phyloP scores from a whole-genome alignment of 257 asterid species.

The Misopates orontium region DNA sequence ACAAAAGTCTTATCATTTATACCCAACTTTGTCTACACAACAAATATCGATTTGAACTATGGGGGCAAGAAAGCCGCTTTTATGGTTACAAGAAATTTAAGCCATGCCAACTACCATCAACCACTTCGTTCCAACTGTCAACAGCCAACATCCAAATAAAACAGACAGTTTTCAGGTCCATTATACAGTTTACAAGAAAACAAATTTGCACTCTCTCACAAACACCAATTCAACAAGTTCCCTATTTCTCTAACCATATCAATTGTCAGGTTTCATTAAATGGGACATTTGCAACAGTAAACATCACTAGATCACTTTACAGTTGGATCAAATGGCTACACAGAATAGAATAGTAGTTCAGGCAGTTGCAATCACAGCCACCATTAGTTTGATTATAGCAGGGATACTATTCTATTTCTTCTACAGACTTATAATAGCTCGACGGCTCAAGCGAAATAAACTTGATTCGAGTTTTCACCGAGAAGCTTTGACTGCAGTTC shows the following conservation, averaged over 20 bases:
- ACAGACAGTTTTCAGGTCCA: conserved; percentile 4
- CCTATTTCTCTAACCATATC: not conserved
- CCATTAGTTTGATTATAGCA: conserved; percentile 38
- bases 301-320: no score
- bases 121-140: conserved; percentile 42
- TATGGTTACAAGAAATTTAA: not conserved
- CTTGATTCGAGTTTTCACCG: conserved; percentile 50
- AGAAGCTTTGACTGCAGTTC: conserved; percentile 26
- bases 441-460: conserved; percentile 27
- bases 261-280: not conserved
- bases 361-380: conserved; percentile 54
- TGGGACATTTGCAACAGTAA: not conserved
- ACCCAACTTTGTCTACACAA: no score
- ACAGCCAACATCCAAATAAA: conserved; percentile 22
- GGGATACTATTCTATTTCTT: conserved; percentile 41
- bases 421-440: conserved; percentile 34
- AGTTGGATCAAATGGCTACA: conserved; percentile 33
- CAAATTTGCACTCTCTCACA: not conserved
- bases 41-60: no score
- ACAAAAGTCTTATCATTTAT: no score
- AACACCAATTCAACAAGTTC: conserved; percentile 13
- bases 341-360: conserved; percentile 32
- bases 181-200: conserved; percentile 24
- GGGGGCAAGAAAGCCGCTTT: not conserved
- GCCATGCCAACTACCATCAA: conserved; percentile 31